Evolutionary conservation across 75 land plant species (phyloP).

Genomic region (Pinus tabuliformis): DNA sequence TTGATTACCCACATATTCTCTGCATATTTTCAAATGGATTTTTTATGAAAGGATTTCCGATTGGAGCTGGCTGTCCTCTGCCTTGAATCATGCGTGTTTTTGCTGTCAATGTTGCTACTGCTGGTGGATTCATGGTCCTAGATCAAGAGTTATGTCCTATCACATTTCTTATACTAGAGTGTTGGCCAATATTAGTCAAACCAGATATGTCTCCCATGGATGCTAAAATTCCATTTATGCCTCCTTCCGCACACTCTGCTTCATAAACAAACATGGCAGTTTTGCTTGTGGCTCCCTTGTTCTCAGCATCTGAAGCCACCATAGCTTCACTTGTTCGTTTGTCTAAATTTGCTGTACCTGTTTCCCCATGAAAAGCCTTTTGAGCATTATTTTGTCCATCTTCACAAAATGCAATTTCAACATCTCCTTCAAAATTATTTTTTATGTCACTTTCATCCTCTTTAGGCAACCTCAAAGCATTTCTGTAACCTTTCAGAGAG

Average conservation of each 20-base stretch:
- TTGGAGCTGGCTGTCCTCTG: slow-evolving; percentile 25
- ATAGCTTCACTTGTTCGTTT: too few relatives aligned
- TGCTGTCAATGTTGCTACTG: slow-evolving; percentile 35
- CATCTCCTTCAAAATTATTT: too few relatives aligned
- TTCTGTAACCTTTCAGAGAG: too few relatives aligned
- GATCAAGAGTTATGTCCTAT: slow-evolving; percentile 36
- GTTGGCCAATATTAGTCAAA: slow-evolving; percentile 12
- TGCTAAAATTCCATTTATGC: slow-evolving; percentile 31
- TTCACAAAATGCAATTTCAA: too few relatives aligned
- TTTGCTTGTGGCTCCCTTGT: too few relatives aligned
- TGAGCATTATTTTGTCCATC: too few relatives aligned
- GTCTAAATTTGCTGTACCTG: too few relatives aligned
- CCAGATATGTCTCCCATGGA: slow-evolving; percentile 47
- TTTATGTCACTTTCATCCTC: too few relatives aligned
- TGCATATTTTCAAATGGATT: slow-evolving; percentile 24
- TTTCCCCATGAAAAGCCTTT: too few relatives aligned
- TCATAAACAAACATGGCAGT: too few relatives aligned
- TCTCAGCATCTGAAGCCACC: too few relatives aligned
- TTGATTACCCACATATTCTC: slow-evolving; percentile 50
- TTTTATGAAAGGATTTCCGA: slow-evolving; percentile 11
- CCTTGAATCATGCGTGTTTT: slow-evolving; percentile 46
- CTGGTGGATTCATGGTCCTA: slow-evolving; percentile 1
- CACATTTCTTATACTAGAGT: slow-evolving; percentile 37
- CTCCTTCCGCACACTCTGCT: neutral
- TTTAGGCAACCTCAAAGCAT: too few relatives aligned